Percentiles rank a stretch among this genome's conserved stretches.
phyloP scores from a whole-genome alignment of 2,329 filamentous ascomycete genomes.

The Penicillium sp. region DNA sequence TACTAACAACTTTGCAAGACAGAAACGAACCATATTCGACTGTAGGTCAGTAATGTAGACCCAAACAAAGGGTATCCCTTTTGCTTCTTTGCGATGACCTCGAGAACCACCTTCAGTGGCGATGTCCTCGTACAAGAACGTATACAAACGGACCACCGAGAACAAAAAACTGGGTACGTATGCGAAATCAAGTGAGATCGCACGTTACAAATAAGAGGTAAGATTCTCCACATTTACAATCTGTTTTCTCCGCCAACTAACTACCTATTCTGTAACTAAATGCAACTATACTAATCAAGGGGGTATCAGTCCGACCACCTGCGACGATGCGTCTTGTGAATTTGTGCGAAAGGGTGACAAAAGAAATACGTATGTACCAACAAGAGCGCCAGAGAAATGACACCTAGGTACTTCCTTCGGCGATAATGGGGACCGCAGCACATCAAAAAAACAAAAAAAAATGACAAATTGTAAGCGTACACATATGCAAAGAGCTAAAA shows the following conservation, averaged over 20 bases:
- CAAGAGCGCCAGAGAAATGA: conserved; percentile 1
- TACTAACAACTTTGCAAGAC: too few species aligned
- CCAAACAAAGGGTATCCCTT: too few species aligned
- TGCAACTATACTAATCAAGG: background rate
- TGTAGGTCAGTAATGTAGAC: background rate
- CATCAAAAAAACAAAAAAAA: background rate
- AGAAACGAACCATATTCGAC: too few species aligned
- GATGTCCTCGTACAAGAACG: too few species aligned
- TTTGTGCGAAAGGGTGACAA: background rate
- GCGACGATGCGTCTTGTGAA: background rate
- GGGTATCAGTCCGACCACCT: background rate
- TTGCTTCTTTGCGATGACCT: background rate
- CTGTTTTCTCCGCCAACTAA: background rate
- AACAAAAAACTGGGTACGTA: too few species aligned
- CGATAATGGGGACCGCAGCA: background rate
- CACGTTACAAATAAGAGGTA: background rate
- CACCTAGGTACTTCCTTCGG: conserved; percentile 27
- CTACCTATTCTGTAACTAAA: background rate
- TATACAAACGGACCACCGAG: background rate
- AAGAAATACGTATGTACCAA: conserved; percentile 32
- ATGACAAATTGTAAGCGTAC: background rate
- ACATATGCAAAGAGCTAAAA: background rate
- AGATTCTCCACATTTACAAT: background rate
- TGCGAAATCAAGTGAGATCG: too few species aligned
- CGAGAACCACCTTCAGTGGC: background rate